Evolutionary conservation across 148 eudicot species (phyloP).

Genomic region (Nepenthes mirabilis): DNA sequence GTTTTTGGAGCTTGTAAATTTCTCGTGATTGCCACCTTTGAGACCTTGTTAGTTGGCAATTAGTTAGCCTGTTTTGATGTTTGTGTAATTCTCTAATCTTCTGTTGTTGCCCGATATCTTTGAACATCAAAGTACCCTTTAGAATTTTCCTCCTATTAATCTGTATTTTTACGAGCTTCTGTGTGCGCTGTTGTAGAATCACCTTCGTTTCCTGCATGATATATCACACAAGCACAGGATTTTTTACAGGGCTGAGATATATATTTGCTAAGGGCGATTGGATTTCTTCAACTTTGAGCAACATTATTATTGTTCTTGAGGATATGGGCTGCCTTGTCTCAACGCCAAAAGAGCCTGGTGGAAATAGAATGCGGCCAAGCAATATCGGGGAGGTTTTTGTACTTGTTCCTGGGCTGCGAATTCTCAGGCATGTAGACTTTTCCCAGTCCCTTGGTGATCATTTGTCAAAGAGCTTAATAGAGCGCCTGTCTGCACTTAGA

Average conservation of each 20-base stretch:
- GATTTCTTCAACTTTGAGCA: neutral
- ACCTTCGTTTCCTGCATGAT: too few species aligned
- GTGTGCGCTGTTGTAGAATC: too few species aligned
- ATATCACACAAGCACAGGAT: too few species aligned
- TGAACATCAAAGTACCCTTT: neutral
- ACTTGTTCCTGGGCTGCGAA: constrained; percentile 79
- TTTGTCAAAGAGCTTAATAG: constrained; percentile 48
- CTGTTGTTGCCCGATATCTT: neutral
- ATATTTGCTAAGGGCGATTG: neutral
- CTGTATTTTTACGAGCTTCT: too few species aligned
- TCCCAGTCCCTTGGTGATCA: constrained; percentile 45
- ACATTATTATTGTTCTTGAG: neutral
- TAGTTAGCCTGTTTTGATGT: neutral
- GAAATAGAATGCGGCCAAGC: constrained; percentile 69
- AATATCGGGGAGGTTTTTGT: constrained; percentile 85
- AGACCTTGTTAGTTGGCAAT: neutral
- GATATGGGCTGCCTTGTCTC: constrained; percentile 88
- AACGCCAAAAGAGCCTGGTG: constrained; percentile 56
- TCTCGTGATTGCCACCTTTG: neutral
- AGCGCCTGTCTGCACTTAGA: constrained; percentile 83
- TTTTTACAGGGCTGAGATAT: neutral
- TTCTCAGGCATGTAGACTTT: constrained; percentile 77
- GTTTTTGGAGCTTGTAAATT: neutral
- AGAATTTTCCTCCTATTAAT: too few species aligned
- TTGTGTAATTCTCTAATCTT: neutral